These are phyloP conservation scores for Populus hybrid DNA, from an alignment of 441 rosid species.

Conservation along the genomic window DNA sequence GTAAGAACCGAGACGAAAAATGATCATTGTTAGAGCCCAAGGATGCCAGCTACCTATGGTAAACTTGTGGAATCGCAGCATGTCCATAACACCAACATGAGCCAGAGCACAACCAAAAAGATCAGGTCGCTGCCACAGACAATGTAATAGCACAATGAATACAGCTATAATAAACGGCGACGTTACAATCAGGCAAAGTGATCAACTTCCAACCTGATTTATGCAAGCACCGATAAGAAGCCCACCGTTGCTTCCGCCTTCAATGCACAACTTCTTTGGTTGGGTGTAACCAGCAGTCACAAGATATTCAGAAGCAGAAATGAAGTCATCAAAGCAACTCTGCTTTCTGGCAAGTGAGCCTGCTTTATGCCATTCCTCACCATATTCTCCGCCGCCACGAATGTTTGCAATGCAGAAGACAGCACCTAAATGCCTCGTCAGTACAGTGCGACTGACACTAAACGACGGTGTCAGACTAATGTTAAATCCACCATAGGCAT, in stretches of 20 bases:
- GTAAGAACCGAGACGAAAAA: background rate
- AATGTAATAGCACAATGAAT: background rate
- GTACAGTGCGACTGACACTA: constrained; percentile 61
- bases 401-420: too few relatives aligned
- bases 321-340: constrained; percentile 91
- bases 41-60: too few relatives aligned
- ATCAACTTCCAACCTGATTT: constrained; percentile 56
- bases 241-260: constrained; percentile 99
- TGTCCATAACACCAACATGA: too few relatives aligned
- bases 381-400: too few relatives aligned
- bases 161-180: too few relatives aligned
- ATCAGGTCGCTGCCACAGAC: constrained; percentile 66
- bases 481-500: constrained; percentile 94
- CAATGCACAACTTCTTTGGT: constrained; percentile 74
- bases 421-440: constrained; percentile 61
- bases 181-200: constrained; percentile 3
- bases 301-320: constrained; percentile 76
- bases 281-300: constrained; percentile 76
- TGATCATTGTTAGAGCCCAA: background rate
- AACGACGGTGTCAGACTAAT: constrained; percentile 82
- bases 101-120: too few relatives aligned
- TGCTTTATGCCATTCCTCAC: too few relatives aligned
- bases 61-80: too few relatives aligned
- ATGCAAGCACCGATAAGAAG: constrained; percentile 93
- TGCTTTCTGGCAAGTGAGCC: constrained; percentile 30